phyloP scores from a whole-genome alignment of 768 basidiomycete species.

The Glaciozyma martinii region DNA sequence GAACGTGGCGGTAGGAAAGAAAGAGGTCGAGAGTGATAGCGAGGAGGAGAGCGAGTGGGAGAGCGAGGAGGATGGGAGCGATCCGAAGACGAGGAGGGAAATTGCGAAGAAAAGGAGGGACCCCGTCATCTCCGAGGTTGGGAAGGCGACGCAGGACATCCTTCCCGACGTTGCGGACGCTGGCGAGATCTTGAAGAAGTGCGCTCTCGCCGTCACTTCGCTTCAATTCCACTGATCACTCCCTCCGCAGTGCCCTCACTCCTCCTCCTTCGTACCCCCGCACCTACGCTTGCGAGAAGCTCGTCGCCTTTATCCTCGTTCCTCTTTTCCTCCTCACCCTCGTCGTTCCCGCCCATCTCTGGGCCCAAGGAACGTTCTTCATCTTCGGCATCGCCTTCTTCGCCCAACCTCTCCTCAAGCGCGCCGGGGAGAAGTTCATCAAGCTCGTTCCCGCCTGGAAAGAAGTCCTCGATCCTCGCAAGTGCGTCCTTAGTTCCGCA shows the following conservation, averaged over 20 bases:
- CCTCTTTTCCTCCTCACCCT: constrained; percentile 34
- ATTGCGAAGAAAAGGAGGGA: constrained; percentile 37
- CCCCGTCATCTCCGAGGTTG: constrained; percentile 39
- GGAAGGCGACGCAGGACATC: constrained; percentile 39
- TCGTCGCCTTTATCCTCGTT: constrained; percentile 39
- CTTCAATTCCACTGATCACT: no score
- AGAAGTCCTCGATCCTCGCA: constrained; percentile 40
- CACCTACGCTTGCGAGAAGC: constrained; percentile 39
- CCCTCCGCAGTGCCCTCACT: constrained; percentile 38
- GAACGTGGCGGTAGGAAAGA: constrained; percentile 33
- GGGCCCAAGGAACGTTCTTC: constrained; percentile 38
- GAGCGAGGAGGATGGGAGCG: constrained; percentile 12
- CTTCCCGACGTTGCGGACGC: constrained; percentile 40
- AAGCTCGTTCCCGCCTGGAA: constrained; percentile 42
- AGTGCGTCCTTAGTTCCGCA: constrained; percentile 35
- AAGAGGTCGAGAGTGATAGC: constrained; percentile 25
- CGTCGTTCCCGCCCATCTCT: constrained; percentile 36
- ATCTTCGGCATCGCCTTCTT: constrained; percentile 41
- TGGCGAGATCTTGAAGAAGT: constrained; percentile 40
- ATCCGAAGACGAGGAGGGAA: constrained; percentile 19
- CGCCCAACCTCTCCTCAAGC: constrained; percentile 40
- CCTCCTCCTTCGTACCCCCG: constrained; percentile 40
- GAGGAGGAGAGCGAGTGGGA: constrained; percentile 39
- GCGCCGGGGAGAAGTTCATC: constrained; percentile 35
- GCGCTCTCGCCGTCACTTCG: constrained; percentile 11